These are phyloP conservation scores for Exophiala aquamarina DNA, from an alignment of 2,329 filamentous ascomycete species.

Conservation along the genomic window DNA sequence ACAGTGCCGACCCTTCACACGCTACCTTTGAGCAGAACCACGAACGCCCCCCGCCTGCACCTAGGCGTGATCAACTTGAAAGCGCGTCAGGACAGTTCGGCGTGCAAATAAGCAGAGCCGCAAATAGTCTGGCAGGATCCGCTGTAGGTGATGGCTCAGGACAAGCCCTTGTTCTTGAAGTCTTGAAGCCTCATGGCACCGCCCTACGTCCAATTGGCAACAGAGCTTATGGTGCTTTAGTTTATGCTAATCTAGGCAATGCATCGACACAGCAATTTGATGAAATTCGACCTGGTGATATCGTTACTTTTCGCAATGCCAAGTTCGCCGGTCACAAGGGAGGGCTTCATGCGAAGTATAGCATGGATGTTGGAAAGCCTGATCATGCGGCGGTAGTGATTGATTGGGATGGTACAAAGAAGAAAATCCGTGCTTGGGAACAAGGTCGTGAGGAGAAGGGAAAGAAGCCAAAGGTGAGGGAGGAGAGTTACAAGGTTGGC, in stretches of 20 bases:
- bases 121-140: constrained; percentile 70
- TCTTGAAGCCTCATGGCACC: constrained; percentile 70
- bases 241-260: constrained; percentile 94
- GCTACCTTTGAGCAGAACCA: constrained; percentile 81
- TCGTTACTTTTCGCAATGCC: constrained; percentile 88
- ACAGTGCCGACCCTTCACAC: constrained; percentile 70
- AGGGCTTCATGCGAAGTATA: constrained; percentile 93
- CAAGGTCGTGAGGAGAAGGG: constrained; percentile 89
- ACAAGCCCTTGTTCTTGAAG: constrained; percentile 72
- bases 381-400: constrained; percentile 87
- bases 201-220: constrained; percentile 83
- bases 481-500: constrained; percentile 90
- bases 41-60: constrained; percentile 74
- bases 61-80: constrained; percentile 92
- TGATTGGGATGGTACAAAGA: constrained; percentile 98
- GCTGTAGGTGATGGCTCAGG: constrained; percentile 84
- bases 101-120: constrained; percentile 66
- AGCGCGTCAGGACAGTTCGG: constrained; percentile 80
- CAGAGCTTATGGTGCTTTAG: constrained; percentile 83
- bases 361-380: constrained; percentile 79
- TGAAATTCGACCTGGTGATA: constrained; percentile 89
- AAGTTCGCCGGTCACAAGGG: constrained; percentile 95
- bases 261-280: constrained; percentile 86
- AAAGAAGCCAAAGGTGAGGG: constrained; percentile 88
- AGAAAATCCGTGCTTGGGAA: constrained; percentile 94